Percentiles rank a stretch among this genome's conserved stretches.
Evolutionary conservation across 345 rosid species (phyloP).

Genomic region (Mallotus nudiflorus): DNA sequence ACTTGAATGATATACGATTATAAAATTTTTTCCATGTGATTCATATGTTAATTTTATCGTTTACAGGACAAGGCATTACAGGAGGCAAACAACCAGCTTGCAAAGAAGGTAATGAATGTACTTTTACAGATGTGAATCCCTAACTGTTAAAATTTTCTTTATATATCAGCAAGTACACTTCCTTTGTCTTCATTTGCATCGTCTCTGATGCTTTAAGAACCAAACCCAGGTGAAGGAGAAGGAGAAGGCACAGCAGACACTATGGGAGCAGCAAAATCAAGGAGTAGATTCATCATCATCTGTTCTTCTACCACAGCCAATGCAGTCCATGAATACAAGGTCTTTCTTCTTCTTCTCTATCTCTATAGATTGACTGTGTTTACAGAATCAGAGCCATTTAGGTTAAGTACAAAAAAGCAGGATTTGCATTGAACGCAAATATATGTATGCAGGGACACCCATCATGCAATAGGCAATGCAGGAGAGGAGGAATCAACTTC

Average conservation of each 20-base stretch:
- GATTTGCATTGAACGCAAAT: no score
- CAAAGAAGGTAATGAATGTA: conserved; percentile 59
- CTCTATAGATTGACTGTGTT: no score
- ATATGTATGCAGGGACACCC: conserved; percentile 21
- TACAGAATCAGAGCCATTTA: no score
- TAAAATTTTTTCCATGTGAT: background rate
- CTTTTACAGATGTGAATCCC: background rate
- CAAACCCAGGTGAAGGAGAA: conserved; percentile 63
- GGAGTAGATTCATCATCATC: conserved; percentile 43
- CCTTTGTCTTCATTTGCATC: background rate
- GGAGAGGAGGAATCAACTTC: conserved; percentile 31
- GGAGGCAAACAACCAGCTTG: conserved; percentile 66
- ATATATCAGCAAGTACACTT: no score
- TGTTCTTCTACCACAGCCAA: conserved; percentile 36
- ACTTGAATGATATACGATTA: no score
- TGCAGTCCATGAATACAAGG: conserved; percentile 44
- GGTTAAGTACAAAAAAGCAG: no score
- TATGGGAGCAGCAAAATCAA: conserved; percentile 32
- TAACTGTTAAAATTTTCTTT: no score
- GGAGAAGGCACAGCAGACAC: conserved; percentile 52
- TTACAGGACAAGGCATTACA: conserved; percentile 68
- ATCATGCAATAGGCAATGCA: conserved; percentile 17
- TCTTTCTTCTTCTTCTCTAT: conserved; percentile 21
- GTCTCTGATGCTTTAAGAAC: background rate
- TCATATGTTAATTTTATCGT: background rate